Evolutionary conservation across 108 stramenopile genomes (phyloP).

Genomic region (Conticribra weissflogii): DNA sequence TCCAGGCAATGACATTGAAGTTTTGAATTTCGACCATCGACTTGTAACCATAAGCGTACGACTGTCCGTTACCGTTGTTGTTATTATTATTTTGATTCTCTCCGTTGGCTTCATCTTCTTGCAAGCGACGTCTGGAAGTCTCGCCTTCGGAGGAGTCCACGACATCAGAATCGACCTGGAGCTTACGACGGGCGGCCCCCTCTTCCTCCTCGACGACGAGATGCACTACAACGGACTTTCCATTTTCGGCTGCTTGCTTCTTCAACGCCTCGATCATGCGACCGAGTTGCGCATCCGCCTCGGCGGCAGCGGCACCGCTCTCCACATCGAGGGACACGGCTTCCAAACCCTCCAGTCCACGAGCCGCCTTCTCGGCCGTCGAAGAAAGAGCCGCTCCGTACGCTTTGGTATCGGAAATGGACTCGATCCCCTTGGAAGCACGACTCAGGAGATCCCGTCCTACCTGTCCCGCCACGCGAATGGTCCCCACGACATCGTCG

Average conservation of each 20-base stretch:
- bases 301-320: constrained; percentile 42
- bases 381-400: constrained; percentile 22
- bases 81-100: constrained; percentile 45
- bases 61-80: constrained; percentile 54
- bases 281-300: constrained; percentile 61
- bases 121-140: constrained; percentile 54
- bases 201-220: constrained; percentile 82
- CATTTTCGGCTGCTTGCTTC: constrained; percentile 29
- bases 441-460: constrained; percentile 32
- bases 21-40: constrained; percentile 92
- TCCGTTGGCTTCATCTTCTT: constrained; percentile 45
- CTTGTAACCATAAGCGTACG: constrained; percentile 75
- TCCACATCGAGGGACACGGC: constrained; percentile 61
- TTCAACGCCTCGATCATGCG: constrained; percentile 54
- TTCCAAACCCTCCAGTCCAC: constrained; percentile 42
- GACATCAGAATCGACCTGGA: constrained; percentile 19
- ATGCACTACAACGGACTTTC: constrained; percentile 72
- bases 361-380: constrained; percentile 32
- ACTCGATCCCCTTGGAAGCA: constrained; percentile 9
- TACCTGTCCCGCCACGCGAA: constrained; percentile 53
- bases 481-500: constrained; percentile 61
- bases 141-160: background rate
- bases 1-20: constrained; percentile 89
- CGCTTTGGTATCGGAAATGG: constrained; percentile 17
- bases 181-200: constrained; percentile 7